A percentile compares a stretch with the other conserved stretches of the same genome.
Evolutionary conservation across 2,329 filamentous ascomycete genomes (phyloP).

Genomic region (Drechslerella dactyloides): DNA sequence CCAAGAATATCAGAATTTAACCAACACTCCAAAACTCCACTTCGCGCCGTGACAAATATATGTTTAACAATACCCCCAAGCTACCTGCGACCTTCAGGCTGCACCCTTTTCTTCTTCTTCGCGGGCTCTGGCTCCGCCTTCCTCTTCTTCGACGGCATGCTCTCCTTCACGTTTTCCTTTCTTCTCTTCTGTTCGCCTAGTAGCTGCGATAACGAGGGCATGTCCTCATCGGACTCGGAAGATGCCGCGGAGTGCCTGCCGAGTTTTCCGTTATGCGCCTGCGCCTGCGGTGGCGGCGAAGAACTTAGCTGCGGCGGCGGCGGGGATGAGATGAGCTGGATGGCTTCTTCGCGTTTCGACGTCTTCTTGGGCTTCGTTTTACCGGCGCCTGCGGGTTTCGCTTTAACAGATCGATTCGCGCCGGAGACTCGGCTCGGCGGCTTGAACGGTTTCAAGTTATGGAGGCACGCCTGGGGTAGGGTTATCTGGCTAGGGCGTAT

Average conservation of each 20-base stretch:
- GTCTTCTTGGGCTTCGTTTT: slow-evolving; percentile 20
- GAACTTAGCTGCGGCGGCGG: slow-evolving; percentile 29
- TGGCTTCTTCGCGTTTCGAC: slow-evolving; percentile 12
- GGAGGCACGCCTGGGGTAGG: slow-evolving; percentile 35
- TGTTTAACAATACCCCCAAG: not conserved
- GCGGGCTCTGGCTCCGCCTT: slow-evolving; percentile 23
- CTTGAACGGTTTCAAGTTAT: slow-evolving; percentile 46
- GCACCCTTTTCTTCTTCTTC: slow-evolving; percentile 16
- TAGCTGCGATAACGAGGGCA: slow-evolving; percentile 46
- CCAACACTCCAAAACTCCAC: not conserved
- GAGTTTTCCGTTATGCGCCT: slow-evolving; percentile 1
- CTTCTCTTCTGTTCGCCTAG: slow-evolving; percentile 19
- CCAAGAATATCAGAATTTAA: too few species aligned
- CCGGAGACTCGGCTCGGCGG: slow-evolving; percentile 27
- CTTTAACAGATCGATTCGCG: too few species aligned
- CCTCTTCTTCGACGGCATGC: slow-evolving; percentile 26
- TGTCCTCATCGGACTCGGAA: slow-evolving; percentile 33
- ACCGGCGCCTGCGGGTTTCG: slow-evolving; percentile 1
- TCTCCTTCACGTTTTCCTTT: slow-evolving; percentile 28
- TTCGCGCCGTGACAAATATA: not conserved
- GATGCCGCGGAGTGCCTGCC: slow-evolving; percentile 6
- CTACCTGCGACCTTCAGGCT: slow-evolving; percentile 8
- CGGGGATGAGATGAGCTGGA: slow-evolving; percentile 34
- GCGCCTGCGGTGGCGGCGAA: slow-evolving; percentile 25
- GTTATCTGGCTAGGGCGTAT: slow-evolving; percentile 3